phyloP scores from a whole-genome alignment of 2,329 filamentous ascomycete species.

The Sclerotinia glacialis region DNA sequence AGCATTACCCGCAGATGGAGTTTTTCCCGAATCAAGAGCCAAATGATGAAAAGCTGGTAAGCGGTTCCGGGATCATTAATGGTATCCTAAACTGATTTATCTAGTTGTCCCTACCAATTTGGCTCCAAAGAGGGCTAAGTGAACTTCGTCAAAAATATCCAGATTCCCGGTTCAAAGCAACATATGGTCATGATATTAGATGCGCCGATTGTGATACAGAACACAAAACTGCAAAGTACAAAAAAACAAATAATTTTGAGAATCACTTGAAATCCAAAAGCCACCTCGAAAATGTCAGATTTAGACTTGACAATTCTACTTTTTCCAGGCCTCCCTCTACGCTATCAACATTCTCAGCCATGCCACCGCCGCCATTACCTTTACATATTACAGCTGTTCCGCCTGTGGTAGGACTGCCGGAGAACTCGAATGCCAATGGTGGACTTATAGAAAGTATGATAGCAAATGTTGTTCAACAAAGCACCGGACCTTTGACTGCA shows the following conservation, averaged over 20 bases:
- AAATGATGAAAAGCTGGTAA: slow-evolving; percentile 11
- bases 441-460: slow-evolving; percentile 15
- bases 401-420: not conserved
- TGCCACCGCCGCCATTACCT: slow-evolving; percentile 11
- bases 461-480: slow-evolving; percentile 10
- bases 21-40: not conserved
- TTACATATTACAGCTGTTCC: not conserved
- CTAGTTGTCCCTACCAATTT: slow-evolving; percentile 8
- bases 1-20: not conserved
- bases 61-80: not conserved
- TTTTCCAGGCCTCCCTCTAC: not conserved
- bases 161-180: slow-evolving; percentile 7
- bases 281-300: not conserved
- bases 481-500: not conserved
- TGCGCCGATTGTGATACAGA: slow-evolving; percentile 14
- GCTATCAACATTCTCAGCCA: not conserved
- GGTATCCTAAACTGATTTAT: not conserved
- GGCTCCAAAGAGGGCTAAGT: slow-evolving; percentile 16
- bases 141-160: slow-evolving; percentile 15
- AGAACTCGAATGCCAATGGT: not conserved
- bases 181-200: not conserved
- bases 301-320: not conserved
- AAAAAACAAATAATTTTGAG: not conserved
- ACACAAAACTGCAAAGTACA: not conserved
- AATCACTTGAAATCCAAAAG: slow-evolving; percentile 7